A percentile compares a stretch with the other conserved stretches of the same genome.
Evolutionary conservation across 768 basidiomycete species (phyloP).

Genomic region (Gloeophyllum trabeum): DNA sequence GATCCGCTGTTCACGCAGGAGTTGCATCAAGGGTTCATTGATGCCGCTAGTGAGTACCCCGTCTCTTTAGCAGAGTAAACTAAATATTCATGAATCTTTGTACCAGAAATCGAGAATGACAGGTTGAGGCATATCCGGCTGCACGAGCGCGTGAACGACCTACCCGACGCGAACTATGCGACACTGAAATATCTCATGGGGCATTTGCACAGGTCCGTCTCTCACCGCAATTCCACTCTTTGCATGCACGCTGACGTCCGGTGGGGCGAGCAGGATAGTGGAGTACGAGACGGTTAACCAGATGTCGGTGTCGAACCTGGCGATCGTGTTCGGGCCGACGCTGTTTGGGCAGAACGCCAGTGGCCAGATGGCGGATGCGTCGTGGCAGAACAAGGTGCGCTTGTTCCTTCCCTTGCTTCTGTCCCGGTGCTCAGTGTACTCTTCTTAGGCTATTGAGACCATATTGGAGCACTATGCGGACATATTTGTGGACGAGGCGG

Average conservation of each 20-base stretch:
- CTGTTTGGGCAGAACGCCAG: conserved; percentile 57
- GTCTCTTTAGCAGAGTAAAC: background rate
- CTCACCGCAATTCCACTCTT: background rate
- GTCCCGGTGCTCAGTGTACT: background rate
- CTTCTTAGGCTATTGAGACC: conserved; percentile 77
- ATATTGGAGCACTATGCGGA: conserved; percentile 90
- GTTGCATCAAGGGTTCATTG: conserved; percentile 88
- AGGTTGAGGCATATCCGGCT: conserved; percentile 89
- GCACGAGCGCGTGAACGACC: conserved; percentile 94
- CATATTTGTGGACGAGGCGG: conserved; percentile 90
- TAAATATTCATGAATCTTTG: conserved; percentile 1
- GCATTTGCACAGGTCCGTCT: conserved; percentile 74
- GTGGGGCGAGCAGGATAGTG: conserved; percentile 43
- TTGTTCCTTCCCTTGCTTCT: background rate
- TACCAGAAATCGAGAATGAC: conserved; percentile 81
- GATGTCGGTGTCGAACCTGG: conserved; percentile 88
- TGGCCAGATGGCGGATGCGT: conserved; percentile 56
- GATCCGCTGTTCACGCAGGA: conserved; percentile 80
- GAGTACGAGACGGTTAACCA: conserved; percentile 71
- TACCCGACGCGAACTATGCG: conserved; percentile 98
- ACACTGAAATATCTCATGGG: conserved; percentile 93
- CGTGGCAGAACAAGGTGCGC: conserved; percentile 60
- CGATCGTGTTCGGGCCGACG: conserved; percentile 98
- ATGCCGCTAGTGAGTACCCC: conserved; percentile 73
- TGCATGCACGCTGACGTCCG: background rate